Evolutionary conservation across 148 eudicot species (phyloP), one percentile per base, ranked within the genome.

Genomic region (Agrostemma githago): DNA sequence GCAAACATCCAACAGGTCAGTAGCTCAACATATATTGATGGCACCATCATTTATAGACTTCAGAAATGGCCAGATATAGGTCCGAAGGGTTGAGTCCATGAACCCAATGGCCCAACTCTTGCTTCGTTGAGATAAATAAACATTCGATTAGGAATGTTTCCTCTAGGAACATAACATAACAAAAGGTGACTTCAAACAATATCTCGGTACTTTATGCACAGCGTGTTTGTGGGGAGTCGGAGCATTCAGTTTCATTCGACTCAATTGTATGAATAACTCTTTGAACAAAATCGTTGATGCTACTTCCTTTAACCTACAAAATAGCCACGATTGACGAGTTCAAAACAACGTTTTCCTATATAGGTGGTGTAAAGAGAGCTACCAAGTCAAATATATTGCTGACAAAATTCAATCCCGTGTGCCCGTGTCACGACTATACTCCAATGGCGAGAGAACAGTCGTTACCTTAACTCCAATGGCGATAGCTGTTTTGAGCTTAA

Each of bases 401-500:
- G 34, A 26, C 34, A 26, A 26, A 26, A 26, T 26, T 26, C 34
- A 26, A 26, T 26, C 34, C 34, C 34, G 34, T 26, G 34, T 26
- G 34, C 34, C 34, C 34, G 34, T 26, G 34, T 26, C 34, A 26
- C 34, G 34, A 26, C 34, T 26, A 26, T 26, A 26, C 34, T 26
- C 1, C 34, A 26, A 26, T 26, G 34, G 34, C 34, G 34, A 26
- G 34, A 26, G 34, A 26, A 26, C 34, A 0, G 34, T 26, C 57
- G 79, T 69, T 65, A 83, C 93, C 93, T 88, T 94, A 56, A 94
- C 80, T 71, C 97, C 98, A 72, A 94, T 65, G 61, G 93, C 89
- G 63, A 94, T 82, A 37, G 97, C 92, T 21, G 96, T 91, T 88
- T 86, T 90, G 62, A 91, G 70, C 76, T 84, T 85, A 61, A 88